phyloP scores from a whole-genome alignment of 140 eudicot genomes.

The Flaveria floridana region DNA sequence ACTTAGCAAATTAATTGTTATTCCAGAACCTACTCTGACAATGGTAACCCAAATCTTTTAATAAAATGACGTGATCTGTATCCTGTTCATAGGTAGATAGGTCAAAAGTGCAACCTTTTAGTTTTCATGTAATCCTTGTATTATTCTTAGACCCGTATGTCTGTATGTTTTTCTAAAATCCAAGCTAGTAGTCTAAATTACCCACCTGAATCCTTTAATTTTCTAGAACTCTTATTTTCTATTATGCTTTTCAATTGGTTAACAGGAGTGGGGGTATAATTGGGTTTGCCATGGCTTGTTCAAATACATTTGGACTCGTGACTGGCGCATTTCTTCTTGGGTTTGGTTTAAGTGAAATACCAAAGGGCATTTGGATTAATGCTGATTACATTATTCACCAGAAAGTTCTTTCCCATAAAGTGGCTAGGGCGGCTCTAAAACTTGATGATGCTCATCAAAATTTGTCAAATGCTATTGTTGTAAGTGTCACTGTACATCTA shows the following conservation, averaged over 20 bases:
- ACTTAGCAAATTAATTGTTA: background rate
- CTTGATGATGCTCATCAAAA: slow-evolving; percentile 93
- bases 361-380: slow-evolving; percentile 75
- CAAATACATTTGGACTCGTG: slow-evolving; percentile 93
- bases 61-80: background rate
- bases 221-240: background rate
- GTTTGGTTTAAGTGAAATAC: slow-evolving; percentile 91
- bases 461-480: slow-evolving; percentile 91
- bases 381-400: slow-evolving; percentile 71
- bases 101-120: background rate
- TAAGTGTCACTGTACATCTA: slow-evolving; percentile 40
- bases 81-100: background rate
- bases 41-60: background rate
- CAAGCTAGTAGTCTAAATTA: background rate
- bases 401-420: slow-evolving; percentile 82
- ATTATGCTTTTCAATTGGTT: slow-evolving; percentile 17
- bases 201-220: slow-evolving; percentile 21
- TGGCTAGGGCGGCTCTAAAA: slow-evolving; percentile 78
- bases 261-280: slow-evolving; percentile 73
- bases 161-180: background rate
- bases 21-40: background rate
- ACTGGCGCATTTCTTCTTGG: slow-evolving; percentile 97
- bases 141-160: background rate
- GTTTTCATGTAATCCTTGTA: background rate
- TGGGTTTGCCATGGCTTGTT: slow-evolving; percentile 96